Conservation (phyloP, 225 moss, liverwort and hornwort genomes). For the Rhytidiadelphus loreus region DNA sequence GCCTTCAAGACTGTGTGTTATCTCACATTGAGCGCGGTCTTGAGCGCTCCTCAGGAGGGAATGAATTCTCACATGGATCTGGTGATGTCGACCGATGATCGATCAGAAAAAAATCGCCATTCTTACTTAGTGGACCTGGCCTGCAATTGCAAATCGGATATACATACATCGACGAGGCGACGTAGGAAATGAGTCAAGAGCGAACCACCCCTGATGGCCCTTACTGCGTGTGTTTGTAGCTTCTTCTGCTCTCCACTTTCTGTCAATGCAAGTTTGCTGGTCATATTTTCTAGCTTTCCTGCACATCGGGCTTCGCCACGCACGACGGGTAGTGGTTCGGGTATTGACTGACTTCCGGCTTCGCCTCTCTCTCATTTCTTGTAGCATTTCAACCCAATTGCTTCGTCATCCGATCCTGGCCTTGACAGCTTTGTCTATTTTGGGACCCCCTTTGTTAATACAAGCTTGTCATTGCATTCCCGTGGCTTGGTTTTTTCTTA, state of each 20-base stretch:
- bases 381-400: constrained; percentile 15
- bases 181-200: constrained; percentile 57
- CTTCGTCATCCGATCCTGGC: neutral
- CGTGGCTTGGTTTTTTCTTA: too few species aligned
- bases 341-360: constrained; percentile 44
- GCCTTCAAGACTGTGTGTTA: constrained; percentile 85
- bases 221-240: constrained; percentile 1
- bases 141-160: constrained; percentile 3
- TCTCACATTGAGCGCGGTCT: constrained; percentile 68
- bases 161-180: constrained; percentile 7
- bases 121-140: neutral
- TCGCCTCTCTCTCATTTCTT: constrained; percentile 9
- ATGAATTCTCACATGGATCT: neutral
- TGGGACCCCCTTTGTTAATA: neutral
- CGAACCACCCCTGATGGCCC: constrained; percentile 62
- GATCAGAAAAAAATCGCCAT: neutral
- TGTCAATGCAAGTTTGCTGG: neutral
- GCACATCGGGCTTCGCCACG: constrained; percentile 5
- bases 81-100: too few species aligned
- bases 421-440: neutral
- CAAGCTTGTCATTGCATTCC: neutral
- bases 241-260: neutral
- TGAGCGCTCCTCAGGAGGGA: constrained; percentile 51
- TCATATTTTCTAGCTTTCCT: neutral
- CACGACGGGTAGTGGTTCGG: constrained; percentile 57